Percentiles rank a stretch among this genome's conserved stretches.
These are phyloP conservation scores for Jaltomata sinuosa DNA, from an alignment of 257 asterid genomes.

Conservation along the genomic window DNA sequence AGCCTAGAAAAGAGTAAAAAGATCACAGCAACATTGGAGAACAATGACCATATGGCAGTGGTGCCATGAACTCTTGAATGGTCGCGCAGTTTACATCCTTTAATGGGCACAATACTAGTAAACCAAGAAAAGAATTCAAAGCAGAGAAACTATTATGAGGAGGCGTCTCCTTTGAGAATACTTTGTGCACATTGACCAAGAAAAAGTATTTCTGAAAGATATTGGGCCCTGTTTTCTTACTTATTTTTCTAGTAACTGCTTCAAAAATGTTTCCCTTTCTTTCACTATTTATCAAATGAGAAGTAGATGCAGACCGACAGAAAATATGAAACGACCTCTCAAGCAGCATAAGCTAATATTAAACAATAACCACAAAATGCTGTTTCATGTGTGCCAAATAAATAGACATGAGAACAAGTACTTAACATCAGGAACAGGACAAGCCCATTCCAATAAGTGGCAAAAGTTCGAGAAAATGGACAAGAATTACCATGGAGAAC, in stretches of 20 bases:
- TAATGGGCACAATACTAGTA: background rate
- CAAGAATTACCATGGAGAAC: constrained; percentile 73
- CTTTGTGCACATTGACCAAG: background rate
- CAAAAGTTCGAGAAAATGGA: background rate
- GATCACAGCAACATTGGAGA: background rate
- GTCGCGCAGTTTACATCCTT: background rate
- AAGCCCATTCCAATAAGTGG: background rate
- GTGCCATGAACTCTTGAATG: background rate
- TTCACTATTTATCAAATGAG: background rate
- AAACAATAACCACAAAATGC: background rate
- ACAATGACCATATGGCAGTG: background rate
- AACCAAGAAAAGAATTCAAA: background rate
- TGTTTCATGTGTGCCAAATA: background rate
- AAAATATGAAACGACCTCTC: background rate
- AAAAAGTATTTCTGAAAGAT: background rate
- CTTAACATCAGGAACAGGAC: background rate
- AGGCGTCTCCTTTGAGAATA: background rate
- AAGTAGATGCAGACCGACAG: background rate
- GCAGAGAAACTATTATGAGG: background rate
- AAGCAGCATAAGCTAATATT: background rate
- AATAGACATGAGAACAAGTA: background rate
- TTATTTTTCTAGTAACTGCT: background rate
- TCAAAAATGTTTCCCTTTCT: background rate
- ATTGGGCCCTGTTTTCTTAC: background rate
- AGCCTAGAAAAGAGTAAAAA: background rate